Conservation (phyloP, 176 grass and related monocot genomes). For the Melocanna baccifera region DNA sequence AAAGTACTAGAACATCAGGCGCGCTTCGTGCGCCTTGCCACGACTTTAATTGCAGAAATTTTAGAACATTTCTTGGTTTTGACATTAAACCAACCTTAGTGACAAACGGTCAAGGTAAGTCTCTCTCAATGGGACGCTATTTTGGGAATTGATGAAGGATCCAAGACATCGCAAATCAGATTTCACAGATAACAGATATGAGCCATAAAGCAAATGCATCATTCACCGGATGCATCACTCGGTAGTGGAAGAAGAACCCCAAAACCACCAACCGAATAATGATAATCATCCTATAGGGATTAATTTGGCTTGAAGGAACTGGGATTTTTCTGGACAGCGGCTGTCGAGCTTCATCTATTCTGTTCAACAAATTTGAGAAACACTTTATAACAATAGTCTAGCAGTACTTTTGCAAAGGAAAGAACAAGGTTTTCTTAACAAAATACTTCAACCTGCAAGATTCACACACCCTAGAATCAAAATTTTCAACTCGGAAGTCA, state of each 20-base stretch:
- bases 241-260: conserved; percentile 96
- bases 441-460: too few relatives aligned
- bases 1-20: too few relatives aligned
- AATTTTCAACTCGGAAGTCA: too few relatives aligned
- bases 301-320: conserved; percentile 77
- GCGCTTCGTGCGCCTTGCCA: too few relatives aligned
- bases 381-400: too few relatives aligned
- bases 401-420: too few relatives aligned
- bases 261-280: conserved; percentile 84
- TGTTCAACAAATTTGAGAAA: background rate
- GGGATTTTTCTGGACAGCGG: conserved; percentile 88
- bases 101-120: too few relatives aligned
- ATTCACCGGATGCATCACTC: conserved; percentile 62
- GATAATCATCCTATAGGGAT: conserved; percentile 92
- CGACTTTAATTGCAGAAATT: too few relatives aligned
- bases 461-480: too few relatives aligned
- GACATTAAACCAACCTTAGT: too few relatives aligned
- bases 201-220: conserved; percentile 93
- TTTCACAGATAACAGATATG: conserved; percentile 92
- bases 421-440: too few relatives aligned
- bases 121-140: conserved; percentile 86
- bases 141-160: conserved; percentile 98
- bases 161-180: conserved; percentile 95
- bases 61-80: too few relatives aligned
- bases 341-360: conserved; percentile 94